Percentiles rank a stretch among this genome's conserved stretches.
Evolutionary conservation across 2,329 filamentous ascomycete species (phyloP).

Genomic region (Aureobasidium sp.): DNA sequence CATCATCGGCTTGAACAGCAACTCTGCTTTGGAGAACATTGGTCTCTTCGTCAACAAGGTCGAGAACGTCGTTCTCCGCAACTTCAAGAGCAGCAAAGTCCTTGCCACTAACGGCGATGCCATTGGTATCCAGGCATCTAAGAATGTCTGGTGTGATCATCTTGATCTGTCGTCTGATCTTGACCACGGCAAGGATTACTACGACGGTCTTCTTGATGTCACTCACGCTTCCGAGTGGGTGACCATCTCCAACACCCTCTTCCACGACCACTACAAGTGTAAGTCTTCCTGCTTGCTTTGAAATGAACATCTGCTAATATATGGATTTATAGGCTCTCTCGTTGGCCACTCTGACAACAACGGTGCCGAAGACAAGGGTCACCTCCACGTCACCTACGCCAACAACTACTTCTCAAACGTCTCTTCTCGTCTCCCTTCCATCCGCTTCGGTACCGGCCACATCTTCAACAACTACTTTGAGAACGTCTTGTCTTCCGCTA

Average conservation of each 20-base stretch:
- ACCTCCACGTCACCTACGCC: slow-evolving; percentile 56
- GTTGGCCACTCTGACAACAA: slow-evolving; percentile 55
- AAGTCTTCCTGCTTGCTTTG: background rate
- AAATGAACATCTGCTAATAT: background rate
- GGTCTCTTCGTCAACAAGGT: slow-evolving; percentile 40
- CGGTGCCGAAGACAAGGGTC: slow-evolving; percentile 49
- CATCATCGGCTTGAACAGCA: slow-evolving; percentile 42
- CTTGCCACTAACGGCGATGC: slow-evolving; percentile 41
- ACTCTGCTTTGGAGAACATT: slow-evolving; percentile 34
- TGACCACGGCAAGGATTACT: slow-evolving; percentile 58
- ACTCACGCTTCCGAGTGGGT: slow-evolving; percentile 57
- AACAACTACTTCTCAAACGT: slow-evolving; percentile 60
- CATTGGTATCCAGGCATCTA: slow-evolving; percentile 40
- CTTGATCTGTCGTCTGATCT: slow-evolving; percentile 54
- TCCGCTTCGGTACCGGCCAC: slow-evolving; percentile 61
- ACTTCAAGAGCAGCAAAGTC: slow-evolving; percentile 46
- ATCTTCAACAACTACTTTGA: slow-evolving; percentile 44
- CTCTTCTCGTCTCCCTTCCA: slow-evolving; percentile 53
- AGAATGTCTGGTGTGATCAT: slow-evolving; percentile 59
- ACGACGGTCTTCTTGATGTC: slow-evolving; percentile 58
- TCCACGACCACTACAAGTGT: slow-evolving; percentile 56
- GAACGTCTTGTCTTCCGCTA: slow-evolving; percentile 26
- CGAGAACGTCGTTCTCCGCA: slow-evolving; percentile 50
- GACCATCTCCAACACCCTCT: slow-evolving; percentile 40
- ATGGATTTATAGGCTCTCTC: slow-evolving; percentile 29